A percentile compares a stretch with the other conserved stretches of the same genome.
Evolutionary conservation across 768 basidiomycete genomes (phyloP).

Genomic region (Russula griseocarnosa): DNA sequence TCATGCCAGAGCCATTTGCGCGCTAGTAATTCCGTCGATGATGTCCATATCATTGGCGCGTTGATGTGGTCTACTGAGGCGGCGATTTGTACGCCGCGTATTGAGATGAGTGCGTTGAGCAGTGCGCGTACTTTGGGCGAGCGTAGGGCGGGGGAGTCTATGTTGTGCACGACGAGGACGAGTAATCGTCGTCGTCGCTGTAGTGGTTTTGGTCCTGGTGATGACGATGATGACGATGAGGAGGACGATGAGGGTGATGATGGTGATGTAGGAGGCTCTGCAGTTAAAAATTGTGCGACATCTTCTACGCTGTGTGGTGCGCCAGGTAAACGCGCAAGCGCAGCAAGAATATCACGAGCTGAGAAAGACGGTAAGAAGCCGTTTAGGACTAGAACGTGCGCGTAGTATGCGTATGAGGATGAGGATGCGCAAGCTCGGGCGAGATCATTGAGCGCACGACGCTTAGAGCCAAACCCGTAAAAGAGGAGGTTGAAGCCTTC

Average conservation of each 20-base stretch:
- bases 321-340: conserved; percentile 35
- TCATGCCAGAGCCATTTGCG: conserved; percentile 80
- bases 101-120: conserved; percentile 68
- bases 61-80: conserved; percentile 87
- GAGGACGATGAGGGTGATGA: too few relatives aligned
- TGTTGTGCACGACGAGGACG: conserved; percentile 83
- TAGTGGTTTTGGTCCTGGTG: neutral
- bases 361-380: conserved; percentile 67
- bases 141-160: conserved; percentile 74
- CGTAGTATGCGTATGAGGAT: conserved; percentile 32
- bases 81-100: conserved; percentile 72
- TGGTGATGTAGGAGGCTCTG: conserved; percentile 9
- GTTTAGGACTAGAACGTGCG: conserved; percentile 75
- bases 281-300: conserved; percentile 60
- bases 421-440: conserved; percentile 48
- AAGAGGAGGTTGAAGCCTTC: conserved; percentile 86
- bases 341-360: conserved; percentile 50
- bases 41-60: conserved; percentile 76
- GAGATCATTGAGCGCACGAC: conserved; percentile 68
- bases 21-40: conserved; percentile 57
- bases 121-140: conserved; percentile 56
- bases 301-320: conserved; percentile 50
- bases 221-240: too few relatives aligned
- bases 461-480: conserved; percentile 89
- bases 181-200: conserved; percentile 40